Conservation (phyloP, 345 rosid species). For the Mercurialis annua region DNA sequence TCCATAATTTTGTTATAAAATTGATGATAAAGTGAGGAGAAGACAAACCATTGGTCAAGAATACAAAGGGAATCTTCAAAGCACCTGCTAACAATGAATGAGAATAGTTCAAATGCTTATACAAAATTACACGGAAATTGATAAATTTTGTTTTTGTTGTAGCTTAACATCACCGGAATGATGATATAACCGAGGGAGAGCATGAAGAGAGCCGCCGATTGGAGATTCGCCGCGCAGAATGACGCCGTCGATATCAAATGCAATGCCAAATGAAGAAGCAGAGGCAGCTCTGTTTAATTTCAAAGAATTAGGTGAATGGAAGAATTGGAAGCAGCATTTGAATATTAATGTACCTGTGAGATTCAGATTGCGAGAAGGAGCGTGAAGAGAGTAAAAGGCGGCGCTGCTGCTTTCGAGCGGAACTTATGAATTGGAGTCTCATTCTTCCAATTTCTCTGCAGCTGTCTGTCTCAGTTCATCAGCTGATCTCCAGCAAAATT, state of each 20-base stretch:
- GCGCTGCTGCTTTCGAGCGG: constrained; percentile 19
- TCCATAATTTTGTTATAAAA: neutral
- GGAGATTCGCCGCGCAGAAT: constrained; percentile 68
- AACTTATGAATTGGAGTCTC: constrained; percentile 19
- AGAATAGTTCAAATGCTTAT: neutral
- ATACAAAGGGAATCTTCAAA: constrained; percentile 68
- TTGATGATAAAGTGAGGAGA: neutral
- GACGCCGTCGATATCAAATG: constrained; percentile 90
- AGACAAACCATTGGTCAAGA: constrained; percentile 75
- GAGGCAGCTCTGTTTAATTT: constrained; percentile 36
- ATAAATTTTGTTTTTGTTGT: too few relatives aligned
- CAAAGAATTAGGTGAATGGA: neutral
- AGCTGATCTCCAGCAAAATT: neutral
- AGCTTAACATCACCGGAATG: constrained; percentile 38
- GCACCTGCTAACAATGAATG: constrained; percentile 39
- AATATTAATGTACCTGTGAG: constrained; percentile 25
- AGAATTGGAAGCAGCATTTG: too few relatives aligned
- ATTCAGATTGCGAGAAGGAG: constrained; percentile 33
- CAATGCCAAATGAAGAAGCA: constrained; percentile 67
- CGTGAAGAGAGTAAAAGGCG: constrained; percentile 24
- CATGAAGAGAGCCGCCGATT: constrained; percentile 62
- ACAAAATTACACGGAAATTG: neutral
- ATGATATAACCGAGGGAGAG: constrained; percentile 54
- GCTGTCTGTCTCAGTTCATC: neutral
- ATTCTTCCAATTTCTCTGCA: constrained; percentile 8